These are phyloP conservation scores for Ophiostoma piceae DNA, from an alignment of 2,329 filamentous ascomycete species.

Conservation along the genomic window DNA sequence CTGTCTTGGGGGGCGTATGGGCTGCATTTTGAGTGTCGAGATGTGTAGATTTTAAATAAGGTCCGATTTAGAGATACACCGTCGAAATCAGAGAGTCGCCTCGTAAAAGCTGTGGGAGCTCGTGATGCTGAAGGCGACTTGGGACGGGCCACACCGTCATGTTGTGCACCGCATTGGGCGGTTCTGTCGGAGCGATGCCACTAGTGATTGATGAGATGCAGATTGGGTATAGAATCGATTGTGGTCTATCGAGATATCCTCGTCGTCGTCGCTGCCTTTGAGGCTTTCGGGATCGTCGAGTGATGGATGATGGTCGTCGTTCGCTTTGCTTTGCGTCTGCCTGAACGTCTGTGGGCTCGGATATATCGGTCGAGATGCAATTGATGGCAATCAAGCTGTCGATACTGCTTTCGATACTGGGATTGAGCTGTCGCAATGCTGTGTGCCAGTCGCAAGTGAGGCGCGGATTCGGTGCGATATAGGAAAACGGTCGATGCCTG, in stretches of 20 bases:
- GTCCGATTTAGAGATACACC: constrained; percentile 23
- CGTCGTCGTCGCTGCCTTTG: neutral
- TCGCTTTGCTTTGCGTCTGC: neutral
- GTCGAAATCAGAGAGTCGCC: constrained; percentile 19
- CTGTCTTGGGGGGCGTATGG: constrained; percentile 42
- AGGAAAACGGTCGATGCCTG: neutral
- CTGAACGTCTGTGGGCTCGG: neutral
- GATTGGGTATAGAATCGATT: neutral
- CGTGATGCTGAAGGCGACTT: neutral
- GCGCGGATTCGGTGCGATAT: neutral
- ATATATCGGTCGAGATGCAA: neutral
- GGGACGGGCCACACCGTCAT: constrained; percentile 34
- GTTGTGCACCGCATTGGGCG: constrained; percentile 35
- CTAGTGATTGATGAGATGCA: neutral
- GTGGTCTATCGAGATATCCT: neutral
- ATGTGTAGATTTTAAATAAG: neutral
- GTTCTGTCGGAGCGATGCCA: constrained; percentile 11
- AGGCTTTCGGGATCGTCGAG: neutral
- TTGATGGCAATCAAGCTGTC: neutral
- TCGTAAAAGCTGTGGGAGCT: neutral
- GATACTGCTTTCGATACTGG: neutral
- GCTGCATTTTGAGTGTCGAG: constrained; percentile 40
- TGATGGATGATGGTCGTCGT: neutral
- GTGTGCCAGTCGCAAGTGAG: neutral
- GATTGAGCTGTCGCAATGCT: neutral